Evolutionary conservation across 2,329 filamentous ascomycete species (phyloP).

Genomic region (Aspergillus aculeatus): DNA sequence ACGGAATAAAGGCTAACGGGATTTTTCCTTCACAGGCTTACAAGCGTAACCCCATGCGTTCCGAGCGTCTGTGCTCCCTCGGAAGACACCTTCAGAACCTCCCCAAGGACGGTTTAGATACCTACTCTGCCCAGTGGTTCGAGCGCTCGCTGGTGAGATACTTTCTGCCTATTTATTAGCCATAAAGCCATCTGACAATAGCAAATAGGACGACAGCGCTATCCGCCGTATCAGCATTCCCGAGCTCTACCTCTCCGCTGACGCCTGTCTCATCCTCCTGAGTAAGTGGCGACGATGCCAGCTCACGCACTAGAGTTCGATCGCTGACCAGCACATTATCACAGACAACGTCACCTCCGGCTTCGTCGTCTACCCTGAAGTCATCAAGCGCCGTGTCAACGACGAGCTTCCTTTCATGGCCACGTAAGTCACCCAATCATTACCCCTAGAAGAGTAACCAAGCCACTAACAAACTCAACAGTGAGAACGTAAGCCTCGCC

Average conservation of each 20-base stretch:
- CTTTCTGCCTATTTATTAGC: background rate
- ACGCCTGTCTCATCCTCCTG: slow-evolving; percentile 52
- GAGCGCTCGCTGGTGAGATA: slow-evolving; percentile 63
- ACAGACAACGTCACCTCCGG: slow-evolving; percentile 67
- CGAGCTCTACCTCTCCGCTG: slow-evolving; percentile 66
- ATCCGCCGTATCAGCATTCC: slow-evolving; percentile 61
- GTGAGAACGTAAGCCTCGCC: slow-evolving; percentile 32
- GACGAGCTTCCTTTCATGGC: slow-evolving; percentile 86
- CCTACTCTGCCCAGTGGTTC: slow-evolving; percentile 71
- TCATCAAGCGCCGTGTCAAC: slow-evolving; percentile 66
- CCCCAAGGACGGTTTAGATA: slow-evolving; percentile 60
- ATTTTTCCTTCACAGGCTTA: slow-evolving; percentile 55
- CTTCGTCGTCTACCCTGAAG: slow-evolving; percentile 74
- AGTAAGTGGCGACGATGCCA: slow-evolving; percentile 24
- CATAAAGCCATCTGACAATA: slow-evolving; percentile 9
- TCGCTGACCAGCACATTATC: background rate
- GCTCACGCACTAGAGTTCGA: background rate
- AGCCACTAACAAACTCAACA: slow-evolving; percentile 22
- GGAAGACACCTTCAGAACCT: slow-evolving; percentile 57
- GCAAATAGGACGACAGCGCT: slow-evolving; percentile 63
- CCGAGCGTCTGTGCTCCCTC: slow-evolving; percentile 60
- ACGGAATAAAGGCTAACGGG: slow-evolving; percentile 21
- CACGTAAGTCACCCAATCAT: slow-evolving; percentile 50
- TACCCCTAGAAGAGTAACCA: background rate
- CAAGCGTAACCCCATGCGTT: slow-evolving; percentile 60